These are phyloP conservation scores for Globisporangium abappressorium DNA, from an alignment of 352 stramenopile genomes.

Conservation along the genomic window DNA sequence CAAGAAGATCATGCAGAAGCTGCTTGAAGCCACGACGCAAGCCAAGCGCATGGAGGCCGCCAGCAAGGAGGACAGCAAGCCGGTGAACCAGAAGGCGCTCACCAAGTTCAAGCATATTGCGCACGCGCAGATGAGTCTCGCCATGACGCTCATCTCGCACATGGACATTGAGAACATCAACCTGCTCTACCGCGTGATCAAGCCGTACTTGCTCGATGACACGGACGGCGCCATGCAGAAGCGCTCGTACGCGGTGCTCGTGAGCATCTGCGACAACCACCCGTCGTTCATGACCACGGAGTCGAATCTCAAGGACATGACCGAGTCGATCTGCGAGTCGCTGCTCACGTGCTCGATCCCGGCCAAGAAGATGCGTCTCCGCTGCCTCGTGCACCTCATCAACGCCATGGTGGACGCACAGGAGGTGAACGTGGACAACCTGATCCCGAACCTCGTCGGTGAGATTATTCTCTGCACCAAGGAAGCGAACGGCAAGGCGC, in stretches of 20 bases:
- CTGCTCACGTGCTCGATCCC: slow-evolving; percentile 94
- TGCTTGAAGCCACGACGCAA: slow-evolving; percentile 81
- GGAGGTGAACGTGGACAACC: slow-evolving; percentile 70
- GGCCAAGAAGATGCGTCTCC: slow-evolving; percentile 94
- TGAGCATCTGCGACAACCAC: slow-evolving; percentile 86
- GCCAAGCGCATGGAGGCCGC: slow-evolving; percentile 59
- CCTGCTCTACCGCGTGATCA: slow-evolving; percentile 86
- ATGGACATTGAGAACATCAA: slow-evolving; percentile 77
- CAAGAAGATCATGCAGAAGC: slow-evolving; percentile 88
- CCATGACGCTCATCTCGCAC: slow-evolving; percentile 70
- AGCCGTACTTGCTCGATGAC: slow-evolving; percentile 86
- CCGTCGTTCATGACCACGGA: slow-evolving; percentile 71
- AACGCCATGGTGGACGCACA: slow-evolving; percentile 73
- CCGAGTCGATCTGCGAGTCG: slow-evolving; percentile 91
- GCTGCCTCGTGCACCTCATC: slow-evolving; percentile 84
- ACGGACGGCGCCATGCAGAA: slow-evolving; percentile 87
- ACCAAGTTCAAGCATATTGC: slow-evolving; percentile 58
- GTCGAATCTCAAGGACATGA: slow-evolving; percentile 90
- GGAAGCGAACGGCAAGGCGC: slow-evolving; percentile 94
- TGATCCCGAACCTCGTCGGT: slow-evolving; percentile 90
- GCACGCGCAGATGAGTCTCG: slow-evolving; percentile 77
- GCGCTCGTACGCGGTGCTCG: slow-evolving; percentile 82
- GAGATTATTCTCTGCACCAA: slow-evolving; percentile 97
- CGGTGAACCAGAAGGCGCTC: slow-evolving; percentile 37
- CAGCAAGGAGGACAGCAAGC: slow-evolving; percentile 25